Evolutionary conservation across 1,284 basidiomycete genomes (phyloP).

Genomic region (Leccinum griseonigrum): DNA sequence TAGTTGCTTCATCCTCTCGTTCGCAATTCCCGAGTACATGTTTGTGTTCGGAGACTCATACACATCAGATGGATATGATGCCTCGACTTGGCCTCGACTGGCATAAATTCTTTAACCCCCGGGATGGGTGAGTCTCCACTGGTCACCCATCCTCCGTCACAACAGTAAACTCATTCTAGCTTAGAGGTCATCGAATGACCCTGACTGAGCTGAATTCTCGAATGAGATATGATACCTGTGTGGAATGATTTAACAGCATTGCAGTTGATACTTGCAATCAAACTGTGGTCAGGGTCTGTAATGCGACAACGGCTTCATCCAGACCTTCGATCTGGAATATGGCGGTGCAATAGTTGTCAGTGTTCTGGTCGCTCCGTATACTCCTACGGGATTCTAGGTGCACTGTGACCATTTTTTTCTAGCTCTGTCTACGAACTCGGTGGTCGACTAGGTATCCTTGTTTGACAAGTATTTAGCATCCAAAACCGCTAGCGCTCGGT

Average conservation of each 20-base stretch:
- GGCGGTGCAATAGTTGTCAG: constrained; percentile 63
- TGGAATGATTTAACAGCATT: not conserved
- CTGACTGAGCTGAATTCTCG: constrained; percentile 59
- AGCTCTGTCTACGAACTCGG: constrained; percentile 34
- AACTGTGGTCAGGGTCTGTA: constrained; percentile 46
- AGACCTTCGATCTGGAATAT: constrained; percentile 60
- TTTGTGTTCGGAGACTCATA: constrained; percentile 62
- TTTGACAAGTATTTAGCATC: constrained; percentile 38
- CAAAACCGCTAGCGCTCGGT: no score
- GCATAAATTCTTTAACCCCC: constrained; percentile 50
- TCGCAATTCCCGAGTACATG: constrained; percentile 41
- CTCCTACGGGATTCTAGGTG: constrained; percentile 42
- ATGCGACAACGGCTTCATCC: not conserved
- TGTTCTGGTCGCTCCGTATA: constrained; percentile 56
- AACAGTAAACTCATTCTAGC: constrained; percentile 1
- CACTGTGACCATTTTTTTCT: not conserved
- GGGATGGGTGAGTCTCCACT: constrained; percentile 42
- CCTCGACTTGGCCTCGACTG: no score
- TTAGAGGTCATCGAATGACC: constrained; percentile 61
- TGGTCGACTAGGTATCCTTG: constrained; percentile 60
- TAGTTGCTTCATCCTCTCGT: constrained; percentile 7
- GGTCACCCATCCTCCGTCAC: not conserved
- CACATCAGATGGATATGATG: constrained; percentile 51
- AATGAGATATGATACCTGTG: constrained; percentile 31
- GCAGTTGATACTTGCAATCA: constrained; percentile 51